These are phyloP conservation scores for Nemania abortiva DNA, from an alignment of 2,329 filamentous ascomycete species.

Conservation along the genomic window DNA sequence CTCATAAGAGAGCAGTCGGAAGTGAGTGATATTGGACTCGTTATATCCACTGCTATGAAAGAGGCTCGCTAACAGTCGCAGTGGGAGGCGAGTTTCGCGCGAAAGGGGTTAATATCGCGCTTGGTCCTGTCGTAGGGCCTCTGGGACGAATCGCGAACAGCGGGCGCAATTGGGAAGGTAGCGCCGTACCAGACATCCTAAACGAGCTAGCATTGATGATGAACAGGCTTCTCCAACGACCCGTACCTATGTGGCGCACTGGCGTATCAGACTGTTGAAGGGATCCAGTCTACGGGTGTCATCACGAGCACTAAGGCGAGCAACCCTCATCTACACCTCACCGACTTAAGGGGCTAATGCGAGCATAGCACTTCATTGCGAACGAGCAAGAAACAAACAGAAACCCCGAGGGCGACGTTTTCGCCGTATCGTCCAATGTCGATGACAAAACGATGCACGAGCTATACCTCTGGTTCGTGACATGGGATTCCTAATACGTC, in stretches of 20 bases:
- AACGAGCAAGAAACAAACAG: slow-evolving; percentile 83
- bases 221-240: slow-evolving; percentile 59
- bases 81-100: slow-evolving; percentile 79
- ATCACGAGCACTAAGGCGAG: slow-evolving; percentile 69
- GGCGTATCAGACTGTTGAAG: slow-evolving; percentile 68
- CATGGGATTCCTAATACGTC: not conserved
- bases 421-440: slow-evolving; percentile 66
- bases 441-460: slow-evolving; percentile 71
- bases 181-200: too few relatives aligned
- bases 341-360: not conserved
- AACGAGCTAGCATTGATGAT: slow-evolving; percentile 2
- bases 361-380: slow-evolving; percentile 68
- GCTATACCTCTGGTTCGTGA: slow-evolving; percentile 72
- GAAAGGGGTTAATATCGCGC: slow-evolving; percentile 82
- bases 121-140: slow-evolving; percentile 81
- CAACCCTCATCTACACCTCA: not conserved
- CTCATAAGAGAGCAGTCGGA: slow-evolving; percentile 74
- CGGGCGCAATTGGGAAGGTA: slow-evolving; percentile 75
- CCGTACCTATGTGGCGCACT: slow-evolving; percentile 69
- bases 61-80: slow-evolving; percentile 19
- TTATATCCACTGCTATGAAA: not conserved
- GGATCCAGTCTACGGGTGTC: slow-evolving; percentile 77
- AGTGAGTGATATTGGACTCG: slow-evolving; percentile 52
- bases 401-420: slow-evolving; percentile 69
- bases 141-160: slow-evolving; percentile 70